Base-by-base conservation (phyloP, 352 stramenopile species). In the Aphanomyces euteiches region DNA sequence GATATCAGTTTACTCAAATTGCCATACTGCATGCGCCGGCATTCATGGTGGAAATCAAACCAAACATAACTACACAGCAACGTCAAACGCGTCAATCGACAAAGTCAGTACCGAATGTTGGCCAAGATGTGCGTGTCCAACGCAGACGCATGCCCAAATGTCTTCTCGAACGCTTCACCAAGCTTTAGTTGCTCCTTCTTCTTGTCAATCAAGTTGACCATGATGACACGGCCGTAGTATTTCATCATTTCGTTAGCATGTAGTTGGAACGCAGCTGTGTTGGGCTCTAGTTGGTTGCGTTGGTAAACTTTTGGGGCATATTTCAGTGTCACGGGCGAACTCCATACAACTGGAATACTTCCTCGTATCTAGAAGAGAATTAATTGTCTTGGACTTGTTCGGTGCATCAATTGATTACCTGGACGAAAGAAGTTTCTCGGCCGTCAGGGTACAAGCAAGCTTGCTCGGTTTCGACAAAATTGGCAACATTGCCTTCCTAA, bases 21-120 rank as follows among this genome's bases (percentile, higher is more conserved):
- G 40, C 87, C 79, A 84, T 92, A 99, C 77, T 94, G 81, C 79
- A 97, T 98, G 58, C 93, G 85, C 70, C 90, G 93, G 72, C 96
- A 98, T 77, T 99, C 94, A 37, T 90, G 85, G 78, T 99, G 96
- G 76, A 99, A 99, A 71, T 99, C 96, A 76, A 98, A 99, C 96
- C 96, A 99, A 41, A 98, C 82, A 59, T 93, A 88, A 66, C 84
- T 73, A 60, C 67, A n/a, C 4, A 37, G 17, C 8, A 58, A 38
- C 2, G 1, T 53, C 13, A n/a, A 53, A 53, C n/a, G 13, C 15
- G 15, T 1, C 15, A 58, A 58, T 61, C 10, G 12, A 12, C 19
- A 5, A 50, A 50, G 17, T n/a, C 37, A 19, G 54, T 81, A 77
- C 36, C 81, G 80, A 36, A 89, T 73, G 36, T 77, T 84, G 13